Conservation (phyloP, 495 filamentous ascomycete genomes). For the Aspergillus mulundensis region DNA sequence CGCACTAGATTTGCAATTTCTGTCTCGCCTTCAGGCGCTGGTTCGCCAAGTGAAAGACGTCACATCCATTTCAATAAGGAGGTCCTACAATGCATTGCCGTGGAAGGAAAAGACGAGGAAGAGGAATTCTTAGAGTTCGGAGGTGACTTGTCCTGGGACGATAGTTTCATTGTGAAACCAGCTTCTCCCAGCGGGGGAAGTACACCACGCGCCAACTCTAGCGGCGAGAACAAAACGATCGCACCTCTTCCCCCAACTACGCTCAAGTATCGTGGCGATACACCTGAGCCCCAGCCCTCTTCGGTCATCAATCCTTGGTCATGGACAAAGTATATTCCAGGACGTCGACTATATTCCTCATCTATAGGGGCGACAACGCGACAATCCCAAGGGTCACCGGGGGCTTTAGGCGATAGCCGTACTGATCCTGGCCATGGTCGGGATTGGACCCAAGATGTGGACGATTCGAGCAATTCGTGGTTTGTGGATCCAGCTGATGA, state of each 20-base stretch:
- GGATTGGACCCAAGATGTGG: conserved; percentile 24
- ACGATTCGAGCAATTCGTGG: conserved; percentile 29
- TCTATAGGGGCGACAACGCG: conserved; percentile 74
- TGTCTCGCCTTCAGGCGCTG: conserved; percentile 43
- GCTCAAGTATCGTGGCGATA: conserved; percentile 81
- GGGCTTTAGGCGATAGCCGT: conserved; percentile 66
- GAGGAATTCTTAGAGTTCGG: conserved; percentile 46
- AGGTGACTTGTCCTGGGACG: conserved; percentile 69
- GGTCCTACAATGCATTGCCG: conserved; percentile 92
- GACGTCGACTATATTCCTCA: conserved; percentile 55
- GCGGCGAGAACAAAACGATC: conserved; percentile 79
- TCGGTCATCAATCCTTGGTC: conserved; percentile 35
- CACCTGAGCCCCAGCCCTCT: conserved; percentile 54
- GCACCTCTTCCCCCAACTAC: conserved; percentile 90
- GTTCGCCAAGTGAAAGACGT: conserved; percentile 67
- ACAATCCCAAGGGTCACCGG: conserved; percentile 60
- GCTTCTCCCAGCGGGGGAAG: conserved; percentile 43
- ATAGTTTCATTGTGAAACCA: conserved; percentile 80
- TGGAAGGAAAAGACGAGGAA: conserved; percentile 79
- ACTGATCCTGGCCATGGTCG: conserved; percentile 53
- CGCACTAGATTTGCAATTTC: conserved; percentile 28
- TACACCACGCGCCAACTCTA: conserved; percentile 51
- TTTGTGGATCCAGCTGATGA: conserved; percentile 36
- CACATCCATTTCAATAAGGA: conserved; percentile 97
- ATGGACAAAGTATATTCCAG: conserved; percentile 33